Evolutionary conservation across 768 basidiomycete species (phyloP), one percentile per base, ranked within the genome.

Genomic region (Auricularia sp.): DNA sequence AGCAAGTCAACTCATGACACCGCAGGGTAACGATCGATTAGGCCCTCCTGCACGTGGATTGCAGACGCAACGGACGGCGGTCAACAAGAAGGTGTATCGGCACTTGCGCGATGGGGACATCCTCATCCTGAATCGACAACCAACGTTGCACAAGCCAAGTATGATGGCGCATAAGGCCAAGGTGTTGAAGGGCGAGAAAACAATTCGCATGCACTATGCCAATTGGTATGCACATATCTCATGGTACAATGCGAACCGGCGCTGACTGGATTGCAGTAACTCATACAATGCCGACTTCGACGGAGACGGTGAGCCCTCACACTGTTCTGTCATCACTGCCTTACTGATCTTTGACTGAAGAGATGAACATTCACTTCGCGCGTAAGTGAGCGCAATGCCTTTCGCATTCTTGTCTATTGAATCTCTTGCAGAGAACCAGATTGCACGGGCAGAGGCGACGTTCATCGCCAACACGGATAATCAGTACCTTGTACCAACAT

Each of bases 341-440:
- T 29, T 29, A 54, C 69, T 53, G 43, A 65, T 35, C 51, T 65
- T 63, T 64, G 33, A 67, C 68, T 42, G 39, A 42, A 93, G 96
- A 99, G 74, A 99, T 99, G 96, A 99, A 99, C 77, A 93, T 99
- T 61, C 97, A 99, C 78, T 99, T 99, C 70, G 95, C 97, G 70
- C 96, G 93, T 92, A 75, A 77, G 91, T 79, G 12, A 44, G 21
- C 44, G 36, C 18, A 23, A 39, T 16, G 1, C 8, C 44, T n/a
- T 51, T 33, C 61, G 35, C 11, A 42, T 23, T 64, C 10, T 12
- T 18, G 16, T 36, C 63, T 36, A 63, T 68, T 23, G 69, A 33
- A 7, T 42, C 29, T 54, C 10, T 33, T 53, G 0, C 71, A 95
- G 93, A 99, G 78, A 96, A 94, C 69, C 90, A 96, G 72, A 85